phyloP scores from a whole-genome alignment of 495 filamentous ascomycete species.

The Penicillium cinerascens region DNA sequence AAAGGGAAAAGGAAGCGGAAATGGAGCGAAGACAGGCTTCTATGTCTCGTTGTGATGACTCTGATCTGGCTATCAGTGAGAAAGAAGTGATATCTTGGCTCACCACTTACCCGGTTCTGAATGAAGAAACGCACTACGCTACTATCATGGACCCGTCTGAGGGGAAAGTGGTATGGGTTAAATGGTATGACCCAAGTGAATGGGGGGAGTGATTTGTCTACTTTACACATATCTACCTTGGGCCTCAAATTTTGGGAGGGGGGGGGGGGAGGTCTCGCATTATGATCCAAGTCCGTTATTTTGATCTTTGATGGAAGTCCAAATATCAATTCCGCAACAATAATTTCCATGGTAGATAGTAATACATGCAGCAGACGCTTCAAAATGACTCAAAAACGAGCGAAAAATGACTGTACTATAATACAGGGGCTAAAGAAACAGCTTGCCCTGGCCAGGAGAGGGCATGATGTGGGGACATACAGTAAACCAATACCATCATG shows the following conservation, averaged over 20 bases:
- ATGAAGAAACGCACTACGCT: constrained; percentile 53
- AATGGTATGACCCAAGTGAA: constrained; percentile 21
- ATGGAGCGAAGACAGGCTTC: neutral
- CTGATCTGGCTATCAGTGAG: constrained; percentile 22
- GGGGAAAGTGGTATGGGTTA: constrained; percentile 44
- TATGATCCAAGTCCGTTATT: neutral
- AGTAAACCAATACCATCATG: constrained; percentile 13
- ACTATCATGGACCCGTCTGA: constrained; percentile 47
- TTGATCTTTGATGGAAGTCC: neutral
- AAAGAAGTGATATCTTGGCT: constrained; percentile 42
- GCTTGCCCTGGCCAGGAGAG: neutral
- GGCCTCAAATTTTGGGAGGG: neutral
- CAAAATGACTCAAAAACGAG: neutral
- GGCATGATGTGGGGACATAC: neutral
- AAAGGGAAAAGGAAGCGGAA: constrained; percentile 2
- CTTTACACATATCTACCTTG: neutral
- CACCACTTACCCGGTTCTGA: constrained; percentile 44
- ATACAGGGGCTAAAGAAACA: neutral
- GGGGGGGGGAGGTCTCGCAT: too few species aligned
- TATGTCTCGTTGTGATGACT: neutral
- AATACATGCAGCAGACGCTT: constrained; percentile 1
- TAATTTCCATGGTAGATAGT: neutral
- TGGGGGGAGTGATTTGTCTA: neutral
- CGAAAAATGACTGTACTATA: neutral
- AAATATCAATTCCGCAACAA: neutral